Conservation (phyloP, 768 basidiomycete species). For the Boletales sp. region DNA sequence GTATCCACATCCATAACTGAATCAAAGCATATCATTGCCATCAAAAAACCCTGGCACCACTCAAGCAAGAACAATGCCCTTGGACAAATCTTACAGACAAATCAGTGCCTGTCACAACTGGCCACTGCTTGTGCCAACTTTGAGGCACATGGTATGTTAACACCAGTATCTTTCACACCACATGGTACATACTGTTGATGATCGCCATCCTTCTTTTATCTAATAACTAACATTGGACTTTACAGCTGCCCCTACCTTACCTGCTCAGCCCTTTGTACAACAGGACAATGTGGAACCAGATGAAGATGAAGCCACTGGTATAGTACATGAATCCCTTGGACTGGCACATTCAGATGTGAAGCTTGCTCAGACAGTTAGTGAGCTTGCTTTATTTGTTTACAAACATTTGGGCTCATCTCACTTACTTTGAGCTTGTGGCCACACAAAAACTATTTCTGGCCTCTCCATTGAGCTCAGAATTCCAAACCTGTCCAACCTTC, state of each 20-base stretch:
- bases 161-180: background rate
- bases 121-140: background rate
- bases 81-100: slow-evolving; percentile 12
- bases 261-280: background rate
- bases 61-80: slow-evolving; percentile 26
- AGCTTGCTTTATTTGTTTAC: too few relatives aligned
- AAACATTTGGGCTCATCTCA: background rate
- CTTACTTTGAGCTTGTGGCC: background rate
- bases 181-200: background rate
- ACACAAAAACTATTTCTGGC: background rate
- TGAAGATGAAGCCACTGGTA: background rate
- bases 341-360: background rate
- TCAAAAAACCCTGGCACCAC: slow-evolving; percentile 32
- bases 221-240: background rate
- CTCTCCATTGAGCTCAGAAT: background rate
- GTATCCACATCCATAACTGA: slow-evolving; percentile 37
- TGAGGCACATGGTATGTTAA: background rate
- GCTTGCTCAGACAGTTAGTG: background rate
- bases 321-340: background rate
- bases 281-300: background rate
- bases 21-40: slow-evolving; percentile 33
- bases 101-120: background rate
- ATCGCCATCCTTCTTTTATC: background rate
- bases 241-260: background rate
- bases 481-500: background rate